phyloP scores from a whole-genome alignment of 148 eudicot genomes.

The Beta vulgaris region DNA sequence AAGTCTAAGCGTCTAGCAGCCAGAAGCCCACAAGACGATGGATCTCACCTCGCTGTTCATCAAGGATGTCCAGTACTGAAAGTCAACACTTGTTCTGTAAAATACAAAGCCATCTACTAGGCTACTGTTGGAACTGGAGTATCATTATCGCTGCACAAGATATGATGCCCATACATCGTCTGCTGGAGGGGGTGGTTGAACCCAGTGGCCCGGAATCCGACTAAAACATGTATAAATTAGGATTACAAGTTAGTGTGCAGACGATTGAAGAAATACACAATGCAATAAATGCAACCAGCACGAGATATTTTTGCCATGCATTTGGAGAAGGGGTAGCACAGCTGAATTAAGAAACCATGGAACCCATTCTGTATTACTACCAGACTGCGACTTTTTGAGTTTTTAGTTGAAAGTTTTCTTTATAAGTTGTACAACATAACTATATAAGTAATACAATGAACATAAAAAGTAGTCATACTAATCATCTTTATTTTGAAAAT shows the following conservation, averaged over 20 bases:
- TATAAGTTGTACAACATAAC: too few relatives aligned
- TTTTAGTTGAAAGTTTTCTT: too few relatives aligned
- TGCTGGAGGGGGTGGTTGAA: conserved; percentile 89
- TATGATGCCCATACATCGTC: conserved; percentile 91
- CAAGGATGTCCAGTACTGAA: neutral
- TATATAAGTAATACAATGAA: too few relatives aligned
- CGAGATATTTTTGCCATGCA: neutral
- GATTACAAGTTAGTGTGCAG: neutral
- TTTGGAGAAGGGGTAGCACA: too few relatives aligned
- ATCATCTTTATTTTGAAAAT: too few relatives aligned
- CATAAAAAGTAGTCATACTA: too few relatives aligned
- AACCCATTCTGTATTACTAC: too few relatives aligned
- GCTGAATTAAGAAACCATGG: too few relatives aligned
- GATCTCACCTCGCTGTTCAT: neutral
- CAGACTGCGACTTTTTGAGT: too few relatives aligned
- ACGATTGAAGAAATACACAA: neutral
- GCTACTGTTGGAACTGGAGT: neutral
- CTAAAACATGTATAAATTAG: conserved; percentile 36
- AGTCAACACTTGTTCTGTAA: neutral
- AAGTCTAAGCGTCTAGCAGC: too few relatives aligned
- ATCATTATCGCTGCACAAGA: conserved; percentile 52
- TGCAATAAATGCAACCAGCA: neutral
- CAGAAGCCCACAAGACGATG: neutral
- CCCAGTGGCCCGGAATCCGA: conserved; percentile 97
- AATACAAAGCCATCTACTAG: neutral